Conservation (phyloP, 2,329 filamentous ascomycete genomes). For the Mollisiaceae sp. region DNA sequence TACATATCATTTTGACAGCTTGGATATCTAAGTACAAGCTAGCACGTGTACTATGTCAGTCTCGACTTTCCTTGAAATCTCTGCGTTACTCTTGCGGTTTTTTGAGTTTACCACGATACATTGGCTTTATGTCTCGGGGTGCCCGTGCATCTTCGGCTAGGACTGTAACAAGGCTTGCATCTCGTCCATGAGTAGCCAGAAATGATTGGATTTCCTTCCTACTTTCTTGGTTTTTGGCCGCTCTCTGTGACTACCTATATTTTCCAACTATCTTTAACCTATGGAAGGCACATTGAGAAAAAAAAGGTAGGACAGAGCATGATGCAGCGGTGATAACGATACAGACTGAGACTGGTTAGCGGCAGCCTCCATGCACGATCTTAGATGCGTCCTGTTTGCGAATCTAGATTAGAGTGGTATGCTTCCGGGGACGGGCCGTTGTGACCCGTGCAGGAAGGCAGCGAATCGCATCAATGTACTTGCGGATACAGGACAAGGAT, state of each 20-base stretch:
- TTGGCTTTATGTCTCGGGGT: background rate
- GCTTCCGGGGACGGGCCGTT: background rate
- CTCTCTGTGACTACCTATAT: background rate
- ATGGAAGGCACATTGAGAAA: background rate
- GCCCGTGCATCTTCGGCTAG: too few relatives aligned
- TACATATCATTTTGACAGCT: background rate
- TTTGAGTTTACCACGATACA: background rate
- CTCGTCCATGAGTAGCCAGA: background rate
- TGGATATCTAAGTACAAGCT: background rate
- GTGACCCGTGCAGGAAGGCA: background rate
- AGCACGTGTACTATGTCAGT: background rate
- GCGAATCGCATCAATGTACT: background rate
- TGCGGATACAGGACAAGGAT: background rate
- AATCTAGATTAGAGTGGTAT: background rate
- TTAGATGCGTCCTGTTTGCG: background rate
- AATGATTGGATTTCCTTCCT: background rate
- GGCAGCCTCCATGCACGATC: background rate
- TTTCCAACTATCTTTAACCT: background rate
- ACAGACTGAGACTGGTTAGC: background rate
- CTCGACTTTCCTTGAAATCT: background rate
- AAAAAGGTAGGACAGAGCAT: too few relatives aligned
- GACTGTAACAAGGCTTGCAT: too few relatives aligned
- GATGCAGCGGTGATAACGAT: background rate
- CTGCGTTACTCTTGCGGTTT: background rate
- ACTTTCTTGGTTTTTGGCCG: background rate